phyloP scores from a whole-genome alignment of 208 protist species.

The Trypanosomatidae sp. region DNA sequence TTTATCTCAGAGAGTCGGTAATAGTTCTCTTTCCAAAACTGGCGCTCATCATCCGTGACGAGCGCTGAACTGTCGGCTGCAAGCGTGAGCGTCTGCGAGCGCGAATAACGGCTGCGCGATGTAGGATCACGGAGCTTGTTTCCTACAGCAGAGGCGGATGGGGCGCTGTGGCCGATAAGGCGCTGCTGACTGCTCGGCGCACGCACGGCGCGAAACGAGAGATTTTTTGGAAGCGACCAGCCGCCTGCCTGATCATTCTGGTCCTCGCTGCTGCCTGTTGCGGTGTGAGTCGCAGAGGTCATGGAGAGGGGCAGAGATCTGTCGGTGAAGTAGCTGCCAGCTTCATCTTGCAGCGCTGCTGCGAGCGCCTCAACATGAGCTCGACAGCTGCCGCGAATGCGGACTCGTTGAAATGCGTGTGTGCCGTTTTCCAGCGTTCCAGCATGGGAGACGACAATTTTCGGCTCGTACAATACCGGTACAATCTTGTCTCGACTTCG shows the following conservation, averaged over 20 bases:
- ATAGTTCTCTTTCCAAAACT: conserved; percentile 83
- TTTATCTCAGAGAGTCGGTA: conserved; percentile 61
- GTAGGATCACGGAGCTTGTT: neutral
- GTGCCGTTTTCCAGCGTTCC: conserved; percentile 81
- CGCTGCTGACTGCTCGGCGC: neutral
- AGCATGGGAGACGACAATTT: conserved; percentile 76
- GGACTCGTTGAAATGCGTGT: conserved; percentile 83
- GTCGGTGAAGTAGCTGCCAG: conserved; percentile 65
- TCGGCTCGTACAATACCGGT: conserved; percentile 86
- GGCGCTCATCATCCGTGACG: conserved; percentile 62
- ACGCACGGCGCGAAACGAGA: conserved; percentile 26
- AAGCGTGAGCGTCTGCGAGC: conserved; percentile 14
- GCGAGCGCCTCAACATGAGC: conserved; percentile 76
- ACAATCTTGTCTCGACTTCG: conserved; percentile 27
- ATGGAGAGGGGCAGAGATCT: conserved; percentile 21
- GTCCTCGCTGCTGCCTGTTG: neutral
- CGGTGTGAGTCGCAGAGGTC: neutral
- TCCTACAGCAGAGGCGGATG: conserved; percentile 3
- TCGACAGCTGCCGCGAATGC: conserved; percentile 81
- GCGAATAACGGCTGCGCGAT: conserved; percentile 3
- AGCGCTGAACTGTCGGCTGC: conserved; percentile 27
- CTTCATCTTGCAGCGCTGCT: conserved; percentile 40
- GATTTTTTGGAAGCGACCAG: conserved; percentile 25
- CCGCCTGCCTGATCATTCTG: neutral
- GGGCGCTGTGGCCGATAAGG: conserved; percentile 17